phyloP scores from a whole-genome alignment of 1,284 basidiomycete genomes.

The Chalciporus sp. region DNA sequence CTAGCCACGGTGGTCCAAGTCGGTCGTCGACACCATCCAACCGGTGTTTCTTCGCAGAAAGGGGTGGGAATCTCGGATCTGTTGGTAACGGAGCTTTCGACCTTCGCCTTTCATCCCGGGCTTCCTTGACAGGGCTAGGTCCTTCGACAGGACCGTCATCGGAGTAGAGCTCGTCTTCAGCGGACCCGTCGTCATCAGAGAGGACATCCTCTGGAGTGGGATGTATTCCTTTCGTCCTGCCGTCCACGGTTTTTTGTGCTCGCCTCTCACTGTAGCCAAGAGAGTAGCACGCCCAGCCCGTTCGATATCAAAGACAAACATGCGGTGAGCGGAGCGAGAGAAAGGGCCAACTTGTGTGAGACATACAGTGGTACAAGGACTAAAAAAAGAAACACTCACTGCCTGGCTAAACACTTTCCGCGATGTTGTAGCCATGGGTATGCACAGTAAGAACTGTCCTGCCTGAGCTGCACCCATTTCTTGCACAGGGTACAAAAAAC shows the following conservation, averaged over 20 bases:
- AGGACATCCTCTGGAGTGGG: conserved; percentile 28
- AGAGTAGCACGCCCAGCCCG: background rate
- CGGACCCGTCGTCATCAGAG: conserved; percentile 29
- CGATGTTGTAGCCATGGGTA: conserved; percentile 78
- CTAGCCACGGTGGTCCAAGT: conserved; percentile 23
- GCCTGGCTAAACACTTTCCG: conserved; percentile 66
- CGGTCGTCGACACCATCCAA: conserved; percentile 23
- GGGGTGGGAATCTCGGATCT: conserved; percentile 23
- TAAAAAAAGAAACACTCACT: conserved; percentile 47
- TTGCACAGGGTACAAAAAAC: conserved; percentile 73
- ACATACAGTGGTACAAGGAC: background rate
- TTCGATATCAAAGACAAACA: conserved; percentile 10
- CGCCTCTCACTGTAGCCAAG: conserved; percentile 46
- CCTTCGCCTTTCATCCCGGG: conserved; percentile 33
- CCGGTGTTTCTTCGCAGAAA: conserved; percentile 29
- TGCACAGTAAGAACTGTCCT: conserved; percentile 72
- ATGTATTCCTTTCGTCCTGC: conserved; percentile 30
- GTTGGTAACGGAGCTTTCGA: conserved; percentile 28
- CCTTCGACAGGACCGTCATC: conserved; percentile 38
- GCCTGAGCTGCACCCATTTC: conserved; percentile 78
- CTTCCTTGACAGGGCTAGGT: conserved; percentile 19
- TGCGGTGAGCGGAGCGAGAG: background rate
- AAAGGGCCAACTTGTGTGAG: conserved; percentile 13
- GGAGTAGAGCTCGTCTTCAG: conserved; percentile 46
- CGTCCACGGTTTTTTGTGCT: conserved; percentile 45